Evolutionary conservation across 164 flowering plant species (phyloP), one percentile per base, ranked within the genome.

Genomic region (Liquidambar formosana): DNA sequence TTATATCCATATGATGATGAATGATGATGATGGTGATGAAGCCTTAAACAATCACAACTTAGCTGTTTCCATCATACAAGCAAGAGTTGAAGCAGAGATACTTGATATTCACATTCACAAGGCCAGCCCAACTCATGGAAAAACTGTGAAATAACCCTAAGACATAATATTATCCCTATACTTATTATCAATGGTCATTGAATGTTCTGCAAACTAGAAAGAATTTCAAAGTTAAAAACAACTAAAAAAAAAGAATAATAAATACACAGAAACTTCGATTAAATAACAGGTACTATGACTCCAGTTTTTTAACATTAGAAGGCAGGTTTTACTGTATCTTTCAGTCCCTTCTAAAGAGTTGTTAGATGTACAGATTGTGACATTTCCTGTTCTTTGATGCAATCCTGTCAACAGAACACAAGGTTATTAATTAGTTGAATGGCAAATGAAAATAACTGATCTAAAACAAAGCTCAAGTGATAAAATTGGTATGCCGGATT

Each of bases 391-490:
- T 6, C 43, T 58, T 59, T 59, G 44, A 18, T 59, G 45, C 63
- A 38, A 59, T 16, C 63, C 63, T 59, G 63, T 59, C 33, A 59
- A 59, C 19, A 28, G 18, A 59, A 59, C 41, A 33, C 41, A 33
- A 6, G 41, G 41, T 33, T 2, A 2, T 33, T 33, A 6, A 33
- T 33, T 33, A 33, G 41, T 33, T 33, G 6, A 33, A 33, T 33
- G 41, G 41, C 41, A 2, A 2, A 33, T 2, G 22, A 11, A 6
- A 54, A 21, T 22, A 54, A 54, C 23, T 54, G 23, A 26, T 54
- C 4, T 54, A 13, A 54, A 22, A 12, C 22, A 1, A 52, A 52
- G 10, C 25, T 52, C 57, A 21, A 52, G 11, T 52, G 26, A 58
- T 26, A 26, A 26, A n/a, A 28, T 8, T 12, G 21, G 8, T 25